Conservation (phyloP, 1,284 basidiomycete genomes). For the Phylloporus sp. region DNA sequence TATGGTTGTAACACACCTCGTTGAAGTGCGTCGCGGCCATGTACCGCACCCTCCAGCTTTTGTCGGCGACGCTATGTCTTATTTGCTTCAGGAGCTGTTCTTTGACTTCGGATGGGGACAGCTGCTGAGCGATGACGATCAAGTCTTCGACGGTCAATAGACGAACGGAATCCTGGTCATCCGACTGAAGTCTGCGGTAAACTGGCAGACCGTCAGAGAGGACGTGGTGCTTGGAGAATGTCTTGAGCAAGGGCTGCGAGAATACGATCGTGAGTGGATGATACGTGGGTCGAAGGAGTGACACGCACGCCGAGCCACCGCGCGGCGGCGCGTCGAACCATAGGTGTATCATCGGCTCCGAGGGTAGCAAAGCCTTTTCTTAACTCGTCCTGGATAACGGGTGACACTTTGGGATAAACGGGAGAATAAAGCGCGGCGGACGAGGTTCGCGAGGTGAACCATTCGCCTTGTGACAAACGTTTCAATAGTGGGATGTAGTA, state of each 20-base stretch:
- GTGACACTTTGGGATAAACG: constrained; percentile 84
- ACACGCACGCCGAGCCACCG: constrained; percentile 91
- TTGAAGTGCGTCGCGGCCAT: constrained; percentile 99
- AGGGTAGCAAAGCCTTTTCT: constrained; percentile 86
- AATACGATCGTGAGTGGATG: constrained; percentile 9
- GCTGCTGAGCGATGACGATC: constrained; percentile 88
- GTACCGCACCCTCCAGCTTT: constrained; percentile 99
- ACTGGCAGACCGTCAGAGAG: constrained; percentile 90
- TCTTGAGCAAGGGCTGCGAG: constrained; percentile 74
- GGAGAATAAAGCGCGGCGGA: constrained; percentile 94
- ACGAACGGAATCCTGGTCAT: constrained; percentile 99
- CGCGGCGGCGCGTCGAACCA: constrained; percentile 97
- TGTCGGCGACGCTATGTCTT: constrained; percentile 88
- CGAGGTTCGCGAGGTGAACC: constrained; percentile 99
- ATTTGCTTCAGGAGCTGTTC: constrained; percentile 90
- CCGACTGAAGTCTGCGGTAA: constrained; percentile 92
- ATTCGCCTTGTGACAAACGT: constrained; percentile 92
- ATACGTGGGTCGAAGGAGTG: neutral
- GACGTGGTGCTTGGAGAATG: constrained; percentile 79
- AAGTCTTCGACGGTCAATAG: constrained; percentile 96
- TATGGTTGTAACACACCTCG: constrained; percentile 56
- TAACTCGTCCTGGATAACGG: constrained; percentile 85
- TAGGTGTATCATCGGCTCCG: constrained; percentile 95
- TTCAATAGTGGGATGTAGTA: constrained; percentile 92
- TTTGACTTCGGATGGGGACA: constrained; percentile 88